Evolutionary conservation across 139 green algal genomes (phyloP), one percentile per base, ranked within the genome.

Genomic region (Chlamydomonas schloesseri): DNA sequence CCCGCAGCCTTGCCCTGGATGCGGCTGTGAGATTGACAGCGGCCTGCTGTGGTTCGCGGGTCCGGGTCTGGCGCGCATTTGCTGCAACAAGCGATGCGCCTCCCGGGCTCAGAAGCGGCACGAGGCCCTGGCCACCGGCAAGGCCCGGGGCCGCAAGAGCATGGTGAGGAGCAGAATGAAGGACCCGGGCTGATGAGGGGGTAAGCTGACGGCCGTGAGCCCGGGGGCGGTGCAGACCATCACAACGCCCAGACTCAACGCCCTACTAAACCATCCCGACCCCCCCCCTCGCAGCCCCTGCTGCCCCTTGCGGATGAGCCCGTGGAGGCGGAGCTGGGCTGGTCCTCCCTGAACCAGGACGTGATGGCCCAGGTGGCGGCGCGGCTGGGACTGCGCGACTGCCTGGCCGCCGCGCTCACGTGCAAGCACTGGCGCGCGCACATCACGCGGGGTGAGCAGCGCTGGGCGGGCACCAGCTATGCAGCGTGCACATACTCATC

Each of bases 81-180:
- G 73, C 34, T 81, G 73, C 73, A 81, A 81, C 57, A 50, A 81
- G 55, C 73, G 73, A 21, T 81, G 73, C 55, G 31, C 58, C 17
- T 13, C 33, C 28, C 53, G 55, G 3, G 73, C 73, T 23, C 73
- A 70, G 33, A 55, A 55, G 20, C 53, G 53, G 31, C 53, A 70
- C 33, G 73, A 81, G 34, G 73, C 73, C 20, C 73, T 70, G 53
- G 15, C n/a, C 18, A 70, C 10, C 18, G 73, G 73, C 21, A 58
- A 24, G 33, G 8, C 53, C 6, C 34, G 37, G 8, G n/a, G 42
- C 21, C 53, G 73, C 33, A 58, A 34, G 34, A 20, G 13, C 53
- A 81, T 55, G 73, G 55, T 80, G 68, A 50, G 36, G n/a, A n/a
- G n/a, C n/a, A n/a, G n/a, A n/a, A n/a, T n/a, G n/a, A n/a, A n/a